These are phyloP conservation scores for Nitzschia inconspicua DNA, from an alignment of 108 stramenopile genomes.

Conservation along the genomic window DNA sequence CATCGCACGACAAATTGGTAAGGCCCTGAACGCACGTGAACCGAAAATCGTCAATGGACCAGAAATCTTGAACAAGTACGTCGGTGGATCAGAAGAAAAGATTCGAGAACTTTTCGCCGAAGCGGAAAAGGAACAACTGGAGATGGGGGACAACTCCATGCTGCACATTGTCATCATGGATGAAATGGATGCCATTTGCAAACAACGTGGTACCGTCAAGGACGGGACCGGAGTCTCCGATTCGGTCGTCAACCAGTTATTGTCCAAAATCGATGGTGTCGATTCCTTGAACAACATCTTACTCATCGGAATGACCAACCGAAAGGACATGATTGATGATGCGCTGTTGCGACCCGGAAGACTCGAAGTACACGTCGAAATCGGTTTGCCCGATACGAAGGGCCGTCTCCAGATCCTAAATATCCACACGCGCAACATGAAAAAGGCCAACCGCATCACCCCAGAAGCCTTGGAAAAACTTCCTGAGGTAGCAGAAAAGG, in stretches of 20 bases:
- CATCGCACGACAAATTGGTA: constrained; percentile 98
- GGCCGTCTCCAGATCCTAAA: constrained; percentile 95
- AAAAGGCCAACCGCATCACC: constrained; percentile 78
- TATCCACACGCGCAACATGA: constrained; percentile 95
- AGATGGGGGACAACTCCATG: constrained; percentile 92
- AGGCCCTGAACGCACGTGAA: constrained; percentile 94
- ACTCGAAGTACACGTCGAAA: constrained; percentile 98
- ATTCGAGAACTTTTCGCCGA: constrained; percentile 95
- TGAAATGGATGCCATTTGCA: constrained; percentile 99
- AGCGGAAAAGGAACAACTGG: constrained; percentile 89
- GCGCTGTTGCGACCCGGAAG: constrained; percentile 98
- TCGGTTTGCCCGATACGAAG: constrained; percentile 91
- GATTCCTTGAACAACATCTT: constrained; percentile 98
- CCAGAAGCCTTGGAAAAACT: constrained; percentile 76
- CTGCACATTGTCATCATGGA: constrained; percentile 99
- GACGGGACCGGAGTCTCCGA: constrained; percentile 96
- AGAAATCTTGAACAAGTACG: constrained; percentile 96
- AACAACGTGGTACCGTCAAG: constrained; percentile 86
- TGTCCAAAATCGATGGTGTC: constrained; percentile 99
- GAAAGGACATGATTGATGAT: constrained; percentile 99
- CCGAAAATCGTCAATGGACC: constrained; percentile 99
- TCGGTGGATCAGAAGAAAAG: constrained; percentile 96
- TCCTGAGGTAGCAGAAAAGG: constrained; percentile 76
- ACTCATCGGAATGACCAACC: constrained; percentile 99
- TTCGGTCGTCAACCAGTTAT: constrained; percentile 98